phyloP scores from a whole-genome alignment of 164 flowering plant genomes.

The Houttuynia cordata region DNA sequence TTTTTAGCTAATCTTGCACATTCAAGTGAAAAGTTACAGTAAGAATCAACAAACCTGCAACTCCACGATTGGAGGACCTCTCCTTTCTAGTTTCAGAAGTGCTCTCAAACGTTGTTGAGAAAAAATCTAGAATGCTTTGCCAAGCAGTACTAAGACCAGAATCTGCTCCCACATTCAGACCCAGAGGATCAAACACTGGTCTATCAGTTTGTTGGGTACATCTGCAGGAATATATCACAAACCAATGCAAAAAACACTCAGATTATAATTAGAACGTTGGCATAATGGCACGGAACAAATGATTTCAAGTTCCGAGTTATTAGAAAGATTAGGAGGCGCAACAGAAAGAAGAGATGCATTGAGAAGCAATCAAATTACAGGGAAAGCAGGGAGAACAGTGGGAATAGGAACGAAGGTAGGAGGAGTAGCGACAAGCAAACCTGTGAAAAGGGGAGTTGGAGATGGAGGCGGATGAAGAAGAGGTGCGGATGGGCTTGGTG shows the following conservation, averaged over 20 bases:
- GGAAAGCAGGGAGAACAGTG: too few relatives aligned
- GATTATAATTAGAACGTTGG: too few relatives aligned
- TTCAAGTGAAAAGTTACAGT: too few relatives aligned
- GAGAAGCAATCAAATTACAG: not conserved
- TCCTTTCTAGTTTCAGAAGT: conserved; percentile 58
- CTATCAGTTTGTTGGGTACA: conserved; percentile 16
- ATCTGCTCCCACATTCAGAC: conserved; percentile 38
- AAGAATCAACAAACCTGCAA: conserved; percentile 62
- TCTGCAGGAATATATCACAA: conserved; percentile 24
- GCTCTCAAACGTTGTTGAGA: conserved; percentile 49
- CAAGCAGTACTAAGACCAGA: conserved; percentile 32
- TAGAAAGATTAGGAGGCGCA: not conserved
- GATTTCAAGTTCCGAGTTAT: not conserved
- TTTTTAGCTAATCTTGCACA: too few relatives aligned
- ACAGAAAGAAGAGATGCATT: not conserved
- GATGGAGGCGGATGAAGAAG: conserved; percentile 5
- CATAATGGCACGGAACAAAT: not conserved
- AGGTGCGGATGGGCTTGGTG: conserved; percentile 9
- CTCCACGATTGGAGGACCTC: conserved; percentile 55
- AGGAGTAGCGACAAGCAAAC: conserved; percentile 5
- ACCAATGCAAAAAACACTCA: conserved; percentile 6
- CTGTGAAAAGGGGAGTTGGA: conserved; percentile 13
- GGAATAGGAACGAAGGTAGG: too few relatives aligned
- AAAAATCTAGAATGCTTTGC: conserved; percentile 32
- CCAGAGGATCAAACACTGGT: conserved; percentile 77